phyloP scores from a whole-genome alignment of 2,329 filamentous ascomycete genomes.

The Calonectria multiphialidica region DNA sequence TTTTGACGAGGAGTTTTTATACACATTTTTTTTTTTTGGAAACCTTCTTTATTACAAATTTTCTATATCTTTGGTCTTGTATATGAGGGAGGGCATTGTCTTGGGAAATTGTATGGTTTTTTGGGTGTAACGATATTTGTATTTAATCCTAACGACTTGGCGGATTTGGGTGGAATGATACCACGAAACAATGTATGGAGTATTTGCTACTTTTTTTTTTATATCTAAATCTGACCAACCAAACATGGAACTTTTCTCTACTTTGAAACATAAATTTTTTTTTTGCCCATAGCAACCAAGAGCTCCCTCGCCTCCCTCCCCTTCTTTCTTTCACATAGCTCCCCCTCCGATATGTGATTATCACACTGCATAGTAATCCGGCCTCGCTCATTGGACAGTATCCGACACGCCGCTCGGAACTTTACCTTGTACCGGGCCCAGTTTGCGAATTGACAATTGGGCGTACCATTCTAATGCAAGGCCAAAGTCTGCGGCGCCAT shows the following conservation, averaged over 20 bases:
- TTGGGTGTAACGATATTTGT: constrained; percentile 26
- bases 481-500: background rate
- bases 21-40: background rate
- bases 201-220: background rate
- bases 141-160: constrained; percentile 26
- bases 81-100: constrained; percentile 1
- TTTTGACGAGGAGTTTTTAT: constrained; percentile 17
- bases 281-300: background rate
- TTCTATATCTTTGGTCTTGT: background rate
- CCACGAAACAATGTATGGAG: constrained; percentile 19
- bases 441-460: background rate
- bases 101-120: background rate
- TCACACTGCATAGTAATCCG: background rate
- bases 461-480: background rate
- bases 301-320: background rate
- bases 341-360: background rate
- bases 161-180: constrained; percentile 24
- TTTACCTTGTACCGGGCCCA: background rate
- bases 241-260: background rate
- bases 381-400: background rate
- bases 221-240: background rate
- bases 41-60: background rate
- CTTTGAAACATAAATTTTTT: background rate
- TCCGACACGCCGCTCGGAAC: background rate
- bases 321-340: background rate